A percentile compares a stretch with the other conserved stretches of the same genome.
phyloP scores from a whole-genome alignment of 164 flowering plant species.

The Macadamia tetraphylla region DNA sequence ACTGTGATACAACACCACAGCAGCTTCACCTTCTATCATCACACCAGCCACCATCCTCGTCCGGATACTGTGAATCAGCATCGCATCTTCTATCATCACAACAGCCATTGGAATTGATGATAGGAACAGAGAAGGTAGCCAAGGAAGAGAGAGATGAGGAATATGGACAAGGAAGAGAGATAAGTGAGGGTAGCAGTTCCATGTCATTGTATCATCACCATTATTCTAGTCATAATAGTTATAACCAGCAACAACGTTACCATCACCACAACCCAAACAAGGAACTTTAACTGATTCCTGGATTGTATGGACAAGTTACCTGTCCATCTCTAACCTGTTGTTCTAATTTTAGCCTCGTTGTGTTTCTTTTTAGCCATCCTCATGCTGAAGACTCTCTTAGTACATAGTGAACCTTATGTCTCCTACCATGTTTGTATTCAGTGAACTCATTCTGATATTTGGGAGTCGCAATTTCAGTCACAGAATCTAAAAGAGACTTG shows the following conservation, averaged over 20 bases:
- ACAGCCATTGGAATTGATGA: constrained; percentile 30
- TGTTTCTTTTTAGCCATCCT: not conserved
- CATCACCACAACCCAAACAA: constrained; percentile 15
- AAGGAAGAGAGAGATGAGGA: constrained; percentile 50
- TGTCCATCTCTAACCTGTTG: constrained; percentile 7
- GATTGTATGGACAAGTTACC: not conserved
- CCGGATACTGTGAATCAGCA: constrained; percentile 23
- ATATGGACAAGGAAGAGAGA: constrained; percentile 23
- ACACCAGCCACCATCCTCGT: constrained; percentile 22
- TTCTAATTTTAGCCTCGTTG: not conserved
- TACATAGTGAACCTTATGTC: not conserved
- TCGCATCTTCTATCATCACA: constrained; percentile 19
- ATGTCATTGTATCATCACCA: constrained; percentile 29
- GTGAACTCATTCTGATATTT: no score
- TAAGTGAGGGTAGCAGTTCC: constrained; percentile 46
- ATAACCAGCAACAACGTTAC: constrained; percentile 16
- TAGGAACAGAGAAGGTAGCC: constrained; percentile 28
- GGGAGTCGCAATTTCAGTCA: no score
- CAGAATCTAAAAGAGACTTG: no score
- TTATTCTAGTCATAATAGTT: not conserved
- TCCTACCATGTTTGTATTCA: no score
- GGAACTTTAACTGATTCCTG: constrained; percentile 10
- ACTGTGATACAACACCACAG: constrained; percentile 23
- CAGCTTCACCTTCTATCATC: constrained; percentile 85
- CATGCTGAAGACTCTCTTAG: not conserved